Base-by-base conservation (phyloP, 108 stramenopile genomes). In the Poteriospumella lacustris region DNA sequence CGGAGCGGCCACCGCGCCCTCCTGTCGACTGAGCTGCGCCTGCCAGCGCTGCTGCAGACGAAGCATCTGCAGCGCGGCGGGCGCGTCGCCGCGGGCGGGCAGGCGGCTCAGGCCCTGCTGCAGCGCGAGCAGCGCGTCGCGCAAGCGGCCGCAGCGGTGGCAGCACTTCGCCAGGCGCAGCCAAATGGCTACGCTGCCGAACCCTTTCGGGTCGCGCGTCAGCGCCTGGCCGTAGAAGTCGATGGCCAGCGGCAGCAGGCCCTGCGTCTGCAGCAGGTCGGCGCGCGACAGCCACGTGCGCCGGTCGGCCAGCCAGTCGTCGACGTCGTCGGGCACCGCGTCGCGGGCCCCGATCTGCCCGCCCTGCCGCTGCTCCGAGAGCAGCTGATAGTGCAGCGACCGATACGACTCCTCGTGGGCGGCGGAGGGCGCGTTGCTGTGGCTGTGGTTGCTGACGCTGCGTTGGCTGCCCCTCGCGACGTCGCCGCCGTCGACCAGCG, bases 141-240 rank as follows among this genome's bases (percentile, higher is more conserved):
- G 3, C 60, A 33, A 31, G 33, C 31, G 15, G 28, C 60, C 60
- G 24, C 60, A 64, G 28, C 60, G 60, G 3, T 24, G 31, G 36
- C 60, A 64, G 9, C 33, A 26, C 36, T 64, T 64, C 29, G 60
- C 60, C 28, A 64, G 36, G 9, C 60, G 15, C 9, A 31, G 36
- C 60, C 60, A 64, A 31, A 64, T 5, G 9, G 9, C 36, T 64
- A 9, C 12, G 3, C 36, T 64, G 9, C 36, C 36, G 60, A 64
- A 64, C 9, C 33, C 60, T 31, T 64, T 34, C 24, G 60, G 60
- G 36, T 64, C 60, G 5, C 31, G 3, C 60, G 31, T 64, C 60
- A 64, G 9, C 36, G 60, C 60, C 15, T 34, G 60, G 3, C 60
- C 31, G 24, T 64, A 64, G 60, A 64, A 64, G 3, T 64, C 60